Conservation (phyloP, 2,329 filamentous ascomycete genomes). For the Talaromyces rugulosus region DNA sequence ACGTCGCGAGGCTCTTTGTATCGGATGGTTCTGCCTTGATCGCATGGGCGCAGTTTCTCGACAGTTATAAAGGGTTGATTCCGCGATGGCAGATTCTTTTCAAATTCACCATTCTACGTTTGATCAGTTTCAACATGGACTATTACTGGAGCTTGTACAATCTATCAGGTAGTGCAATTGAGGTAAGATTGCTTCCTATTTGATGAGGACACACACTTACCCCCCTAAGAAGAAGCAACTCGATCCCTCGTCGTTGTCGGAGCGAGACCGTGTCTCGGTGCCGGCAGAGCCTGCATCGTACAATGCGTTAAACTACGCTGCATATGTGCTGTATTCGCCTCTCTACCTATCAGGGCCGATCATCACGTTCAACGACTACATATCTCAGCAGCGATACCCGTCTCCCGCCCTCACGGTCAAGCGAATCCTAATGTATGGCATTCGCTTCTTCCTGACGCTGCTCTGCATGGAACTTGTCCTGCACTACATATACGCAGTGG, state of each 20-base stretch:
- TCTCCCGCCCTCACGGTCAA: slow-evolving; percentile 64
- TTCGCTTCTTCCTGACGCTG: slow-evolving; percentile 76
- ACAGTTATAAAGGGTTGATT: slow-evolving; percentile 77
- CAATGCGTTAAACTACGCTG: slow-evolving; percentile 79
- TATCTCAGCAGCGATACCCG: slow-evolving; percentile 75
- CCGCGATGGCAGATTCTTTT: slow-evolving; percentile 95
- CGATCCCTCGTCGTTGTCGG: slow-evolving; percentile 79
- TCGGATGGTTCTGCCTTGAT: slow-evolving; percentile 39
- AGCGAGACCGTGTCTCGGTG: slow-evolving; percentile 76
- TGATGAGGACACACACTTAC: slow-evolving; percentile 19
- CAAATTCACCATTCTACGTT: slow-evolving; percentile 85
- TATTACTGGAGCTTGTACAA: slow-evolving; percentile 85
- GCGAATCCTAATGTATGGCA: slow-evolving; percentile 74
- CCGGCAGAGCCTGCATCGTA: slow-evolving; percentile 69
- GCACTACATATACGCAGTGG: slow-evolving; percentile 89
- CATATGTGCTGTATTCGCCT: slow-evolving; percentile 85
- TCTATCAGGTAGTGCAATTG: slow-evolving; percentile 62
- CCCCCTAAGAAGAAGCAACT: slow-evolving; percentile 92
- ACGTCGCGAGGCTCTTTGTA: slow-evolving; percentile 54
- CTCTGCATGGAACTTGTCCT: slow-evolving; percentile 87
- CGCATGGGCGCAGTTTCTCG: slow-evolving; percentile 67
- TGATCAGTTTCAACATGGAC: slow-evolving; percentile 96
- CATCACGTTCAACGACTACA: slow-evolving; percentile 96
- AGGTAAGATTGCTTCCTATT: slow-evolving; percentile 57
- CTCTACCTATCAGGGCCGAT: slow-evolving; percentile 92